phyloP scores from a whole-genome alignment of 192 early-diverging fungal species.

The Tieghemiomyces parasiticus region DNA sequence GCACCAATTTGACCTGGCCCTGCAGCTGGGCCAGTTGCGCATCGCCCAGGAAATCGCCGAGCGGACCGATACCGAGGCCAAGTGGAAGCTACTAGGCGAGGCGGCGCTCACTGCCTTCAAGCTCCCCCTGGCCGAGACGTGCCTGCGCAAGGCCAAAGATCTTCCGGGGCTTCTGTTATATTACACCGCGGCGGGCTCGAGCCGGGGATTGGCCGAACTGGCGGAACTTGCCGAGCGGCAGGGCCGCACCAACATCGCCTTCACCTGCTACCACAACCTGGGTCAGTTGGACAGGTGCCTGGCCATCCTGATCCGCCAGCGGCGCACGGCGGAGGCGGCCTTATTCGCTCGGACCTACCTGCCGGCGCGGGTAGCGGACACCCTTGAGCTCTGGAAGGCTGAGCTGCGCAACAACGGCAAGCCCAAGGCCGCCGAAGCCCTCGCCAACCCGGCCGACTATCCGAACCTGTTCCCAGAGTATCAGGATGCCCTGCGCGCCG shows the following conservation, averaged over 20 bases:
- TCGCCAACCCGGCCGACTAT: slow-evolving; percentile 74
- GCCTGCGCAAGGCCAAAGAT: slow-evolving; percentile 76
- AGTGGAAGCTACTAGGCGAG: slow-evolving; percentile 91
- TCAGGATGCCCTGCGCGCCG: slow-evolving; percentile 39
- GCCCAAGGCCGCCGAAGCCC: slow-evolving; percentile 70
- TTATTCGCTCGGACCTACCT: slow-evolving; percentile 81
- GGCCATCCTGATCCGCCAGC: slow-evolving; percentile 70
- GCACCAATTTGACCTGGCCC: slow-evolving; percentile 90
- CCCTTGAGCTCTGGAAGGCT: slow-evolving; percentile 68
- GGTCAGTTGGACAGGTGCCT: slow-evolving; percentile 68
- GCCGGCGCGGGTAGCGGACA: slow-evolving; percentile 53
- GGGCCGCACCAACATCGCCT: slow-evolving; percentile 87
- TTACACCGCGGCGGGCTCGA: slow-evolving; percentile 82
- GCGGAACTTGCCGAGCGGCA: slow-evolving; percentile 41
- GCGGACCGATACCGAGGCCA: slow-evolving; percentile 66
- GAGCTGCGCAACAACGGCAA: slow-evolving; percentile 47
- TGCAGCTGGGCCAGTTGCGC: slow-evolving; percentile 71
- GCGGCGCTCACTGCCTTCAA: slow-evolving; percentile 81
- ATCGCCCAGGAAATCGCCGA: slow-evolving; percentile 78
- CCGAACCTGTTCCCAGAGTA: slow-evolving; percentile 80
- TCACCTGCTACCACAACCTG: slow-evolving; percentile 61
- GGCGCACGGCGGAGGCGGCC: slow-evolving; percentile 89
- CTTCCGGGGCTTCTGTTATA: slow-evolving; percentile 77
- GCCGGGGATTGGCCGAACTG: slow-evolving; percentile 53
- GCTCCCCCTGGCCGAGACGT: slow-evolving; percentile 81